These are phyloP conservation scores for Westerdykella sp. DNA, from an alignment of 2,329 filamentous ascomycete species.

Conservation along the genomic window DNA sequence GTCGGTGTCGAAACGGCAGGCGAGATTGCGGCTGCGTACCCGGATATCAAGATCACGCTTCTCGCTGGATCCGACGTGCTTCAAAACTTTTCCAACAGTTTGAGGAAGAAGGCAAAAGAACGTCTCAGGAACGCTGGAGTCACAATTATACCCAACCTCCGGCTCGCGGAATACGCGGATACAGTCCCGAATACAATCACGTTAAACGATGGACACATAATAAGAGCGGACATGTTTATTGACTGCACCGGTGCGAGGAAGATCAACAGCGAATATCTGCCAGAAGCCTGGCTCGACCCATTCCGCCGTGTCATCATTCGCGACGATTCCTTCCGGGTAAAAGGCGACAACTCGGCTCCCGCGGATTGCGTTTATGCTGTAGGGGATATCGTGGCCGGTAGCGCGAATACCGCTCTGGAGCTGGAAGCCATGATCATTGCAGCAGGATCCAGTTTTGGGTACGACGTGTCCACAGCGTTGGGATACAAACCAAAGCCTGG, in stretches of 20 bases:
- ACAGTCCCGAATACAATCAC: conserved; percentile 2
- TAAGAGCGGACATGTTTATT: conserved; percentile 30
- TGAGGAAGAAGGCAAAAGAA: conserved; percentile 21
- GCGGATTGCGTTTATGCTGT: conserved; percentile 25
- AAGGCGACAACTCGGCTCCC: conserved; percentile 6
- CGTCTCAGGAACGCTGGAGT: conserved; percentile 24
- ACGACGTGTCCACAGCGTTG: conserved; percentile 10
- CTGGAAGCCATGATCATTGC: conserved; percentile 5
- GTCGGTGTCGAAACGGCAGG: conserved; percentile 35
- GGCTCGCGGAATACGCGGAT: conserved; percentile 8
- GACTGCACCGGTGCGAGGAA: conserved; percentile 22
- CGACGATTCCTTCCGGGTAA: conserved; percentile 17
- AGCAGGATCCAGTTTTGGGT: conserved; percentile 8
- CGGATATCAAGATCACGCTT: conserved; percentile 21
- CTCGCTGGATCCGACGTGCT: conserved; percentile 24
- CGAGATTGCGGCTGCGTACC: conserved; percentile 24
- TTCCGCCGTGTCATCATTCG: conserved; percentile 23
- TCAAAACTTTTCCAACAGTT: conserved; percentile 13
- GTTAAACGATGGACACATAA: conserved; percentile 17
- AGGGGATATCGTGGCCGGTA: conserved; percentile 31
- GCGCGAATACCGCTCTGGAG: conserved; percentile 13
- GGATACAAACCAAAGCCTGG: background rate
- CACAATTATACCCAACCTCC: conserved; percentile 16
- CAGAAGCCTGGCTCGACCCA: conserved; percentile 16
- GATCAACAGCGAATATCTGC: conserved; percentile 25